Percentiles rank a stretch among this genome's conserved stretches.
These are phyloP conservation scores for Fraxinus platypoda DNA, from an alignment of 305 asterid species.

Conservation along the genomic window DNA sequence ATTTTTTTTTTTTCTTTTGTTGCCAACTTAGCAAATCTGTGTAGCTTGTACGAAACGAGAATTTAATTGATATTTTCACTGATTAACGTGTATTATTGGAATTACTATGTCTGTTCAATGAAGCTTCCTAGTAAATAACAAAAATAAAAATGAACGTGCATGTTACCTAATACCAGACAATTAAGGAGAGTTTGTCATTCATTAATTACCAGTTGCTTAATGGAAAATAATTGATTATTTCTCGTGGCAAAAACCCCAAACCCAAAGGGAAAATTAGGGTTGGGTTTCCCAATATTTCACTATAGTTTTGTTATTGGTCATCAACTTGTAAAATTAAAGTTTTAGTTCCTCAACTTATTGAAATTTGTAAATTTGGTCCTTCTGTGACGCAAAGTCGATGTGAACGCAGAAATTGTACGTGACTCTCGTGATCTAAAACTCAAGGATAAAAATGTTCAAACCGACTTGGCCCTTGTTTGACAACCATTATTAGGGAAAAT, in stretches of 20 bases:
- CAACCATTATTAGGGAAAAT: no score
- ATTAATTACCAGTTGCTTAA: background rate
- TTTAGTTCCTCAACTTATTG: background rate
- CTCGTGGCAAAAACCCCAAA: background rate
- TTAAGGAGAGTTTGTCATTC: background rate
- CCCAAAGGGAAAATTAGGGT: background rate
- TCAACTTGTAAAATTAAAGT: background rate
- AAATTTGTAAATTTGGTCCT: background rate
- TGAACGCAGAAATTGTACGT: background rate
- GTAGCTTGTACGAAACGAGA: constrained; percentile 11
- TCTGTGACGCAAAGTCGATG: background rate
- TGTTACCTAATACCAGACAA: background rate
- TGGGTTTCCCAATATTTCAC: background rate
- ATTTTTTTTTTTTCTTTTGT: no score
- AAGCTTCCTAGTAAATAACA: background rate
- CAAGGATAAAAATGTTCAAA: background rate
- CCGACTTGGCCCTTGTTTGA: background rate
- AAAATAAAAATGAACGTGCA: background rate
- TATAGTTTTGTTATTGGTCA: background rate
- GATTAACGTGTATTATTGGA: background rate
- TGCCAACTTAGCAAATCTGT: constrained; percentile 7
- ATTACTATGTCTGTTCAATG: background rate
- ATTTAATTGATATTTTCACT: background rate
- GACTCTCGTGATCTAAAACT: background rate
- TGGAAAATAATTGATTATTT: background rate